These are phyloP conservation scores for Sphaerostilbella broomeana DNA, from an alignment of 2,329 filamentous ascomycete species.

Conservation along the genomic window DNA sequence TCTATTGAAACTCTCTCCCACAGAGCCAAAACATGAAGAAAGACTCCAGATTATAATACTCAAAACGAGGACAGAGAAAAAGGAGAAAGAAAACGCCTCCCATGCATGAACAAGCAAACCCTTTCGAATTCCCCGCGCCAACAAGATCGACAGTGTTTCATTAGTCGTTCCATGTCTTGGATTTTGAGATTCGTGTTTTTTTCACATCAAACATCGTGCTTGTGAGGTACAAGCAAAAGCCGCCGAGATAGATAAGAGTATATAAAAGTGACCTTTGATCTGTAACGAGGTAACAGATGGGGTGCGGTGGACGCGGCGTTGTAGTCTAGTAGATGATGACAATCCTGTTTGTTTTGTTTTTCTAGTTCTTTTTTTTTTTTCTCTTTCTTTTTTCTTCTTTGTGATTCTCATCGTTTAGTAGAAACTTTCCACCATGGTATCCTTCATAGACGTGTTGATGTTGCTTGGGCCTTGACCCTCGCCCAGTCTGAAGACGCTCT, in stretches of 20 bases:
- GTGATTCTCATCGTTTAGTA: constrained; percentile 51
- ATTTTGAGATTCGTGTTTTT: not conserved
- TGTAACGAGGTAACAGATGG: too few species aligned
- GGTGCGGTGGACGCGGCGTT: too few species aligned
- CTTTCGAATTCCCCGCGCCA: constrained; percentile 5
- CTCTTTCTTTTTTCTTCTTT: constrained; percentile 5
- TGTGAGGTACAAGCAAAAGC: constrained; percentile 12
- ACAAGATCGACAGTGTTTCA: constrained; percentile 2
- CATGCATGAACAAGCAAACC: constrained; percentile 11
- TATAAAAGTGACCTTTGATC: too few species aligned
- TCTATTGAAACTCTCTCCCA: not conserved
- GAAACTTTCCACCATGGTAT: constrained; percentile 98
- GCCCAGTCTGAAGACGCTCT: constrained; percentile 90
- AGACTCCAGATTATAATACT: too few species aligned
- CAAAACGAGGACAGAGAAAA: constrained; percentile 13
- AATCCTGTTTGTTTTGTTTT: not conserved
- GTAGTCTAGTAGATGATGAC: not conserved
- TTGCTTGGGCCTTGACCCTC: constrained; percentile 74
- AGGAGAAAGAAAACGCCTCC: constrained; percentile 13
- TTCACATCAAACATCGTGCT: constrained; percentile 10
- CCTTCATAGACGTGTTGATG: constrained; percentile 83
- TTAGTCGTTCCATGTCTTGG: constrained; percentile 5
- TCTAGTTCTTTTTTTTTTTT: not conserved
- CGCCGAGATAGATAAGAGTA: too few species aligned
- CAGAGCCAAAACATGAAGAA: too few species aligned